Conservation (phyloP, 371 early-diverging fungal genomes). For the Cokeromyces recurvatus region DNA sequence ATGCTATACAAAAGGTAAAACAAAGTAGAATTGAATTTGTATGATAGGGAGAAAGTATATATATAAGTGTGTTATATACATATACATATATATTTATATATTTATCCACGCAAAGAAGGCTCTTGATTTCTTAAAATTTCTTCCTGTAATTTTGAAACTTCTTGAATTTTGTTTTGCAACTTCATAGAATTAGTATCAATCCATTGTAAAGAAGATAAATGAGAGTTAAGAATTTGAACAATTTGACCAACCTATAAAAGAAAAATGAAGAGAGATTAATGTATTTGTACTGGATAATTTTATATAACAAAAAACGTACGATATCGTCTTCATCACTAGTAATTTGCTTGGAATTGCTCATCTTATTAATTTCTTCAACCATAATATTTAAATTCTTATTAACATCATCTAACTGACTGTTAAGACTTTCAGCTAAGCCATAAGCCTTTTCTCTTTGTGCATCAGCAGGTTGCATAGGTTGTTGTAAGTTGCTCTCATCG, state of each 20-base stretch:
- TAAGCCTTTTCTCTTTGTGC: slow-evolving; percentile 85
- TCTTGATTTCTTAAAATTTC: slow-evolving; percentile 25
- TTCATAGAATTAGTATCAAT: slow-evolving; percentile 59
- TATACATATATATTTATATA: too few species aligned
- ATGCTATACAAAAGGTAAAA: too few species aligned
- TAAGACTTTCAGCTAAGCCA: slow-evolving; percentile 77
- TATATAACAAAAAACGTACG: too few species aligned
- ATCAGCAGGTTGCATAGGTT: slow-evolving; percentile 66
- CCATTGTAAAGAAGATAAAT: slow-evolving; percentile 89
- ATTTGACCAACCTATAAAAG: slow-evolving; percentile 65
- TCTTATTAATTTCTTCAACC: slow-evolving; percentile 84
- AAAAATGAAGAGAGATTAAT: slow-evolving; percentile 6
- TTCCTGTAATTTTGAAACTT: slow-evolving; percentile 45
- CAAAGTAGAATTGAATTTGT: too few species aligned
- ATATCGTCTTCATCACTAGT: slow-evolving; percentile 43
- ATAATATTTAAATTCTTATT: slow-evolving; percentile 69
- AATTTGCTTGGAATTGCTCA: slow-evolving; percentile 35
- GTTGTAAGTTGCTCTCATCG: slow-evolving; percentile 45
- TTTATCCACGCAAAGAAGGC: slow-evolving; percentile 12
- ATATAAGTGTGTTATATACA: too few species aligned
- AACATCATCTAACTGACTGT: slow-evolving; percentile 85
- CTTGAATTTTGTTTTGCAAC: slow-evolving; percentile 49
- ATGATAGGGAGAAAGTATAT: too few species aligned
- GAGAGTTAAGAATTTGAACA: slow-evolving; percentile 83
- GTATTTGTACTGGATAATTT: too few species aligned